phyloP scores from a whole-genome alignment of 352 stramenopile species.

The Chrysophaeum taylorii region DNA sequence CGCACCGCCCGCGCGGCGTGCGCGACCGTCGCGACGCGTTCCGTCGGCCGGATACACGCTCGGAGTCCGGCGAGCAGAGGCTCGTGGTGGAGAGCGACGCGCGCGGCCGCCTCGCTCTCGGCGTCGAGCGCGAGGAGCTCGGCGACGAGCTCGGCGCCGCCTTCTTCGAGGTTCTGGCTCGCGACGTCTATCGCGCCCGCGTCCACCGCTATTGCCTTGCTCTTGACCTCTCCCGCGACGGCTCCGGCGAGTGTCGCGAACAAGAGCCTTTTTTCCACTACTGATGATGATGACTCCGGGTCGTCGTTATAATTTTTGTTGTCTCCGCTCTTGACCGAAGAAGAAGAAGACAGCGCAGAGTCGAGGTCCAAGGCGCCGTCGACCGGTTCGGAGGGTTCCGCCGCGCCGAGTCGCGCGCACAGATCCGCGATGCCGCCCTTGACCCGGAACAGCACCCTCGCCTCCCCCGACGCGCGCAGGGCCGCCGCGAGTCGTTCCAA shows the following conservation, averaged over 20 bases:
- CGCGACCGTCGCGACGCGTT: background rate
- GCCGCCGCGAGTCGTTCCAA: background rate
- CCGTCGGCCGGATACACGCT: background rate
- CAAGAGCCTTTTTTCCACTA: background rate
- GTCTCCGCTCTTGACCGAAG: too few species aligned
- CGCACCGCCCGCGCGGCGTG: background rate
- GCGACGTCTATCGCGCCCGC: background rate
- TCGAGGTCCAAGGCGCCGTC: conserved; percentile 10
- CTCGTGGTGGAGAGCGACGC: background rate
- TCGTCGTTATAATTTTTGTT: too few species aligned
- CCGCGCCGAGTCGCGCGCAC: background rate
- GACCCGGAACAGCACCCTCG: background rate
- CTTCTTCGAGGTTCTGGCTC: background rate
- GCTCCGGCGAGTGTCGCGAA: background rate
- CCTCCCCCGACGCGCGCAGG: background rate
- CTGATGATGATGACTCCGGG: too few species aligned
- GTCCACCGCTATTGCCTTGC: background rate
- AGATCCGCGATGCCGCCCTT: background rate
- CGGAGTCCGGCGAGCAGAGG: background rate
- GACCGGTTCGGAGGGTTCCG: background rate
- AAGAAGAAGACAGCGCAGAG: too few species aligned
- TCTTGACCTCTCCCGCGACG: background rate
- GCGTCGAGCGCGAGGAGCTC: background rate
- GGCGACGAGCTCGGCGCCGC: background rate
- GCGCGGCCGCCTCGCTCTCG: background rate